phyloP scores from a whole-genome alignment of 768 basidiomycete genomes.

The Heimioporus sp. region DNA sequence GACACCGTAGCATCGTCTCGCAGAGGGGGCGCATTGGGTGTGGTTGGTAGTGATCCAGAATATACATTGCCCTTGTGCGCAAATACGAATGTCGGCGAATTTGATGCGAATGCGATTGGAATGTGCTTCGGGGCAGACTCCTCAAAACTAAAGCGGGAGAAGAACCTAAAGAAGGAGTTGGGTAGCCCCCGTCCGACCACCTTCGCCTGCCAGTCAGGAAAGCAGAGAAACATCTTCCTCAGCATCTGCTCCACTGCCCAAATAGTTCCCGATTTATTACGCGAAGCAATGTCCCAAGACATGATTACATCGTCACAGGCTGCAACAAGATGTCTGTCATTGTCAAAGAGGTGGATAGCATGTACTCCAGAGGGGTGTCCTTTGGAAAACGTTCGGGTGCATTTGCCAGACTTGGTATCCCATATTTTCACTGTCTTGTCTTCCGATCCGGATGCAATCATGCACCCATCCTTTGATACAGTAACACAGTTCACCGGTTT shows the following conservation, averaged over 20 bases:
- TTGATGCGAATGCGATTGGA: not conserved
- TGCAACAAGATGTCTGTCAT: slow-evolving; percentile 7
- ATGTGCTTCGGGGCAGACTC: not conserved
- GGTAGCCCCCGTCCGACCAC: not conserved
- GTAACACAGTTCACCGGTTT: slow-evolving; percentile 13
- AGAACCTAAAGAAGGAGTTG: not conserved
- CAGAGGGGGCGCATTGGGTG: not conserved
- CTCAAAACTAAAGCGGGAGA: not conserved
- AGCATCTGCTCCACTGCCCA: slow-evolving; percentile 1
- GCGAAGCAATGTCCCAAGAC: slow-evolving; percentile 8
- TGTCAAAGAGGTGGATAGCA: slow-evolving; percentile 12
- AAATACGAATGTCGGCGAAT: slow-evolving; percentile 9
- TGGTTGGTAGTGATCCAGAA: not conserved
- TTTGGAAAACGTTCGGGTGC: slow-evolving; percentile 10
- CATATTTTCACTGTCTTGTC: slow-evolving; percentile 26
- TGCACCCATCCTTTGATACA: slow-evolving; percentile 17
- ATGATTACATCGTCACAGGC: slow-evolving; percentile 5
- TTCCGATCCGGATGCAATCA: slow-evolving; percentile 21
- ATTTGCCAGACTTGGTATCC: slow-evolving; percentile 17
- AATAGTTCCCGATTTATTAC: not conserved
- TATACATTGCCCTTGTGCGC: not conserved
- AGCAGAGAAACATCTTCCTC: not conserved
- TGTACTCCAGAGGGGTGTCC: slow-evolving; percentile 13
- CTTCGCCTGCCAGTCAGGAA: slow-evolving; percentile 7
- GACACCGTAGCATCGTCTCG: not conserved